Evolutionary conservation across 495 filamentous ascomycete genomes (phyloP), one percentile per base, ranked within the genome.

Genomic region (Parathielavia hyrcaniae): DNA sequence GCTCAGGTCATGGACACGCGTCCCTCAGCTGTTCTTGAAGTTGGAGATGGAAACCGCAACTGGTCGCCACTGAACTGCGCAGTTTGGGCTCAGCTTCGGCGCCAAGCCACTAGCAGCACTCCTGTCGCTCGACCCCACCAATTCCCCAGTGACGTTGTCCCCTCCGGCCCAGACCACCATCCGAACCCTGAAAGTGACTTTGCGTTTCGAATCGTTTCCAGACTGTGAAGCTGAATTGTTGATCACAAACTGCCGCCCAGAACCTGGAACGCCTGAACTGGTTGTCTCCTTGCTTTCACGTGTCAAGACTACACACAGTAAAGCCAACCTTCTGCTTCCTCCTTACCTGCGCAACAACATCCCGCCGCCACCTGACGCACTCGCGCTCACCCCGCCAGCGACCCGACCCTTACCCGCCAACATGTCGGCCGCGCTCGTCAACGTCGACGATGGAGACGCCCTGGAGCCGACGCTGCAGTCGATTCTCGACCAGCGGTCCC

Each of bases 391-490:
- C 53, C 32, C 6, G 5, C 26, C 30, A 23, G 34, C 30, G 6
- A 35, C n/a, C n/a, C n/a, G 19, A 50, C 58, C 22, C 34, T 36
- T 30, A 60, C 9, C 19, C 45, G n/a, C 49, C 67, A 80, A 53
- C 56, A 86, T 88, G 84, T 83, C 83, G 34, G 79, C 84, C 32
- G 70, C 84, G 49, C 71, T 90, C 62, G 78, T 86, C 59, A 71
- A 75, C 62, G 88, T 89, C 69, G 84, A 87, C 64, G 86, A 88
- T 68, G 71, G 77, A 59, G 86, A 88, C 70, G 71, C 79, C 59
- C 81, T 97, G 74, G 90, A 95, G 78, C 89, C 95, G 17, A 89
- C 90, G 39, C 88, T 99, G 68, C 88, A 96, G 80, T 87, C 88
- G 45, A 90, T 99, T 65, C 80, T 97, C 66, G 88, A 91, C 76